Conservation (phyloP, 345 rosid genomes). For the Populus alba region DNA sequence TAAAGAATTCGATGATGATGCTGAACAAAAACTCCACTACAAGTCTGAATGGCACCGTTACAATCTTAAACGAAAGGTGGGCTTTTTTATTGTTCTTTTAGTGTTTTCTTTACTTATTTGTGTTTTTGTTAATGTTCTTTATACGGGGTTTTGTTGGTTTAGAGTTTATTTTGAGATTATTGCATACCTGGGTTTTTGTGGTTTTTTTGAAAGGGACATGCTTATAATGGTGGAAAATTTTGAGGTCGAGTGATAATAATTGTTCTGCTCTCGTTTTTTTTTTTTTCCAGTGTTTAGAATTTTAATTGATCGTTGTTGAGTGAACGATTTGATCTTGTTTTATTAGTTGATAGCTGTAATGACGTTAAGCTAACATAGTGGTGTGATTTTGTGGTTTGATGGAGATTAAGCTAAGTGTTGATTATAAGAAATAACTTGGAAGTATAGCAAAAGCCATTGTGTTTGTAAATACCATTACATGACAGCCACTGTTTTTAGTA, state of each 20-base stretch:
- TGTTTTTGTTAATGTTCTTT: neutral
- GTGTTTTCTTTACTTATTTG: neutral
- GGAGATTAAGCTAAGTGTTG: neutral
- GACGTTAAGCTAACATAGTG: neutral
- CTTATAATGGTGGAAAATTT: neutral
- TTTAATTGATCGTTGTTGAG: neutral
- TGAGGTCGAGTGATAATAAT: neutral
- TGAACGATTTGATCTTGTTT: neutral
- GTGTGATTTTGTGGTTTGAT: neutral
- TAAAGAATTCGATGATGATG: conserved; percentile 70
- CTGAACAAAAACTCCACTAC: conserved; percentile 79
- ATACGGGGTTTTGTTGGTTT: neutral
- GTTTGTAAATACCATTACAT: neutral
- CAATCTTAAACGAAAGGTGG: conserved; percentile 96
- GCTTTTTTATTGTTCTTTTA: neutral
- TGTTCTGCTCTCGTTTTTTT: neutral
- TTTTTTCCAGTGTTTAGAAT: neutral
- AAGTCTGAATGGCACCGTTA: conserved; percentile 99
- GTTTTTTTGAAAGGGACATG: neutral
- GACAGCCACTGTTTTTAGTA: neutral
- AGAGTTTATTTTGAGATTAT: neutral
- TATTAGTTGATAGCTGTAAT: neutral
- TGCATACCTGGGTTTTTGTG: neutral
- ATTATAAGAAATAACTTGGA: neutral
- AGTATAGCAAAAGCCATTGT: neutral